These are phyloP conservation scores for Clavaria fumosa DNA, from an alignment of 768 basidiomycete genomes.

Conservation along the genomic window DNA sequence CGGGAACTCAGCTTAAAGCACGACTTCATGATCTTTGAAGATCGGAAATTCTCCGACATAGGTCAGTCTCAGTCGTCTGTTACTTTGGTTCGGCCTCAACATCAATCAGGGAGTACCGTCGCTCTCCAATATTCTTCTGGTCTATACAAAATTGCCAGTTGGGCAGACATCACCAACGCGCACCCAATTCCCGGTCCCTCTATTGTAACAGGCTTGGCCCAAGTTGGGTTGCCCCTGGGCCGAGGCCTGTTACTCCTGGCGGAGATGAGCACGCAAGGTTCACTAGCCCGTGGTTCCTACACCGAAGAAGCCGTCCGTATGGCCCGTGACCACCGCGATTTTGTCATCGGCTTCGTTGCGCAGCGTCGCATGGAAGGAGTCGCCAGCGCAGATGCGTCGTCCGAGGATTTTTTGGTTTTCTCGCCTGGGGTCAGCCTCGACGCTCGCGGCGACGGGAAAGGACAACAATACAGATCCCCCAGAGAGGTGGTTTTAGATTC, in stretches of 20 bases:
- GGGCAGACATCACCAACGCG: slow-evolving; percentile 96
- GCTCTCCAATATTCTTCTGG: slow-evolving; percentile 88
- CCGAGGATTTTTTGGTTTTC: slow-evolving; percentile 79
- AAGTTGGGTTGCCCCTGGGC: slow-evolving; percentile 70
- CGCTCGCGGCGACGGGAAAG: slow-evolving; percentile 66
- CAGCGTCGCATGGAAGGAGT: slow-evolving; percentile 69
- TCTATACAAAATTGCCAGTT: slow-evolving; percentile 82
- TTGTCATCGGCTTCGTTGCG: slow-evolving; percentile 95
- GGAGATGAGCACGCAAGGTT: slow-evolving; percentile 90
- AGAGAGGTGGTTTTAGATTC: slow-evolving; percentile 61
- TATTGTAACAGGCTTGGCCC: slow-evolving; percentile 77
- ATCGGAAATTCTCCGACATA: slow-evolving; percentile 98
- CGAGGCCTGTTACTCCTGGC: slow-evolving; percentile 84
- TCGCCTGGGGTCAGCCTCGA: slow-evolving; percentile 90
- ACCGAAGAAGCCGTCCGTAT: slow-evolving; percentile 75
- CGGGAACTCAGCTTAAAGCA: slow-evolving; percentile 59
- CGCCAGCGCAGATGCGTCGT: slow-evolving; percentile 23
- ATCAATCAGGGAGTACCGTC: slow-evolving; percentile 80
- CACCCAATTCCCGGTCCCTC: slow-evolving; percentile 95
- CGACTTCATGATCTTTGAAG: slow-evolving; percentile 95
- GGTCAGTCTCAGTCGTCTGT: slow-evolving; percentile 32
- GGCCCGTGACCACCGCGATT: slow-evolving; percentile 67
- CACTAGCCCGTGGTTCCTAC: slow-evolving; percentile 71
- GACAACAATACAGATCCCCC: slow-evolving; percentile 92
- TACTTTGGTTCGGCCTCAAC: slow-evolving; percentile 6